Base-by-base conservation (phyloP, 495 filamentous ascomycete species). In the Talaromyces trachyspermus region DNA sequence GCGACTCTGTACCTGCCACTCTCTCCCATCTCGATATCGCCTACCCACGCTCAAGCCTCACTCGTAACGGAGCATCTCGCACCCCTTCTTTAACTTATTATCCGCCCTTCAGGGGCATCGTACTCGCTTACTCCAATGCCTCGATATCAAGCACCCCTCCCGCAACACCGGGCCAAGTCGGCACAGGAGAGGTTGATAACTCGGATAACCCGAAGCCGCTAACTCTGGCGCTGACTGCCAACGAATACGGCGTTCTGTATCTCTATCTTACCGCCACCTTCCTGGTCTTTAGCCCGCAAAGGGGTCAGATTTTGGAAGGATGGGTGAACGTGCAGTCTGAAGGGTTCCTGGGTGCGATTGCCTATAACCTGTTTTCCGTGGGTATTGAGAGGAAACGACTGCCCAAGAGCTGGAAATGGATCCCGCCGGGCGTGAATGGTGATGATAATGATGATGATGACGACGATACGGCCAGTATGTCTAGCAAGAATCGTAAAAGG, bases 81-180 rank as follows among this genome's bases (percentile, higher is more conserved):
- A 14, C 85, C 86, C 11, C 70, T 88, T 14, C 71, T 91, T 75
- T 91, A 29, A 81, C 75, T 22, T 91, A 87, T 65, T 88, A 80
- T 53, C 75, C 85, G 7, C 83, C 84, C 2, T 66, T 89, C 44
- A 64, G 74, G 24, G 86, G 84, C 29, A 75, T 89, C 11, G 59
- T 91, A 6, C 70, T 91, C 55, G 81, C 83, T 9, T 89, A 86
- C 67, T 69, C 61, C 48, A 80, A 90, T 57, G 63, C 69, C 15
- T 66, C 65, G 2, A 73, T 76, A 25, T 69, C 72, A 5, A 69
- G 69, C 40, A 52, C 42, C 14, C 60, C 56, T 8, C 66, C 65
- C 7, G 38, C 47, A n/a, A n/a, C n/a, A 19, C 51, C 59, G 5
- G 23, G 30, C 6, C 47, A 60, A 14, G 51, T 65, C 24, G n/a